A percentile compares a stretch with the other conserved stretches of the same genome.
These are phyloP conservation scores for Lizanozyma gosingica DNA, from an alignment of 1,139 yeast genomes.

Conservation along the genomic window DNA sequence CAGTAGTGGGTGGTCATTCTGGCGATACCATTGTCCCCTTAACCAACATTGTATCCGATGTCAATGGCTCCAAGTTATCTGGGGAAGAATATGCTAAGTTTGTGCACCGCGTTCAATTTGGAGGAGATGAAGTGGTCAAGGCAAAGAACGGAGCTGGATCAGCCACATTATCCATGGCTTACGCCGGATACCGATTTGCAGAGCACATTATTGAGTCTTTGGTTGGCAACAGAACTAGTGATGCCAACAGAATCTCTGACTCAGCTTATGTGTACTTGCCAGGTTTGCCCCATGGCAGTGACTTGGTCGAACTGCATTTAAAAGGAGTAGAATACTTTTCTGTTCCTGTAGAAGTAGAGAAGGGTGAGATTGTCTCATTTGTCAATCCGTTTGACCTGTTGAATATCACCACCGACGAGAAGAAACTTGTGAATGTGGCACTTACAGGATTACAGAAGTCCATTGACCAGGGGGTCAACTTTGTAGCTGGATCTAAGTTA, in stretches of 20 bases:
- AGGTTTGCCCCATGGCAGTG: constrained; percentile 42
- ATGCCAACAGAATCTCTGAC: constrained; percentile 28
- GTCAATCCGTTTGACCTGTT: constrained; percentile 34
- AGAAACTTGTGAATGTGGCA: constrained; percentile 41
- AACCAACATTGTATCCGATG: constrained; percentile 18
- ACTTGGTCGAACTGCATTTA: constrained; percentile 22
- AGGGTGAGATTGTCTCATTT: constrained; percentile 40
- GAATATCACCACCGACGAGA: constrained; percentile 32
- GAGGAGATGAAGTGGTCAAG: constrained; percentile 74
- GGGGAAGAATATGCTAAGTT: constrained; percentile 32
- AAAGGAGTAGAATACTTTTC: constrained; percentile 47
- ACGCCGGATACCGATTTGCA: constrained; percentile 65
- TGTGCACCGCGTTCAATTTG: constrained; percentile 59
- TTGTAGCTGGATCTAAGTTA: constrained; percentile 43
- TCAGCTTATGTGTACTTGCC: constrained; percentile 56
- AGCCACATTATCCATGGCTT: constrained; percentile 73
- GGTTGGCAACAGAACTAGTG: constrained; percentile 18
- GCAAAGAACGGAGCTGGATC: constrained; percentile 74
- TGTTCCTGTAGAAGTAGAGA: constrained; percentile 45
- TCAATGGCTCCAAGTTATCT: constrained; percentile 21
- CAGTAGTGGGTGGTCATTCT: constrained; percentile 71
- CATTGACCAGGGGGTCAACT: constrained; percentile 52
- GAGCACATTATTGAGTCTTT: constrained; percentile 39
- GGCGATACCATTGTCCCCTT: constrained; percentile 70
- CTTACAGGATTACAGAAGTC: constrained; percentile 46